Evolutionary conservation across 192 early-diverging fungal genomes (phyloP).

Genomic region (Globomyces pollinis-pini): DNA sequence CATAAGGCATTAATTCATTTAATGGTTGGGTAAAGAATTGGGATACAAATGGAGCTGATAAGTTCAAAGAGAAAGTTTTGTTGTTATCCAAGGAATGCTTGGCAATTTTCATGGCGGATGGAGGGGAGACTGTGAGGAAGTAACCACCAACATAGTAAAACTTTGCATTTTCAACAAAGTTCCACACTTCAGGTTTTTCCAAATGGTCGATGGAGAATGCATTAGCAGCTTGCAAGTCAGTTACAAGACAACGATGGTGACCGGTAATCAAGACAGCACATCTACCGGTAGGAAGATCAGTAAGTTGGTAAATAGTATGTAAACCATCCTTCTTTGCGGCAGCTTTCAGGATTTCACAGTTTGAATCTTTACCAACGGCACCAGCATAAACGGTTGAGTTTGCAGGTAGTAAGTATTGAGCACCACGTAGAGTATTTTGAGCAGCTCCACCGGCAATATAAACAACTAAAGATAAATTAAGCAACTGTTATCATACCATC

Average conservation of each 20-base stretch:
- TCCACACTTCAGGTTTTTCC: slow-evolving; percentile 70
- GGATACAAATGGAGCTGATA: slow-evolving; percentile 92
- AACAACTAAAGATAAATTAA: slow-evolving; percentile 2
- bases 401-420: slow-evolving; percentile 77
- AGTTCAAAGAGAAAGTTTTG: slow-evolving; percentile 88
- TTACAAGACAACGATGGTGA: slow-evolving; percentile 77
- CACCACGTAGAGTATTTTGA: slow-evolving; percentile 85
- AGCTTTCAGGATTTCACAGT: slow-evolving; percentile 61
- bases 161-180: slow-evolving; percentile 74
- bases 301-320: slow-evolving; percentile 79
- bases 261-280: slow-evolving; percentile 95
- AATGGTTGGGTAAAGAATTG: slow-evolving; percentile 86
- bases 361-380: slow-evolving; percentile 82
- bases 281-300: slow-evolving; percentile 80
- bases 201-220: slow-evolving; percentile 68
- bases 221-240: slow-evolving; percentile 93
- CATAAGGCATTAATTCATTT: slow-evolving; percentile 72
- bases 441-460: slow-evolving; percentile 95
- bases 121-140: slow-evolving; percentile 87
- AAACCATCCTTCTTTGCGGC: slow-evolving; percentile 81
- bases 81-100: slow-evolving; percentile 75
- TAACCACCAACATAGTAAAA: slow-evolving; percentile 92
- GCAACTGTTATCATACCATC: slow-evolving; percentile 34
- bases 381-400: slow-evolving; percentile 89
- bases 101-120: slow-evolving; percentile 76